Evolutionary conservation across 257 asterid genomes (phyloP).

Genomic region (Forsythia suspensa): DNA sequence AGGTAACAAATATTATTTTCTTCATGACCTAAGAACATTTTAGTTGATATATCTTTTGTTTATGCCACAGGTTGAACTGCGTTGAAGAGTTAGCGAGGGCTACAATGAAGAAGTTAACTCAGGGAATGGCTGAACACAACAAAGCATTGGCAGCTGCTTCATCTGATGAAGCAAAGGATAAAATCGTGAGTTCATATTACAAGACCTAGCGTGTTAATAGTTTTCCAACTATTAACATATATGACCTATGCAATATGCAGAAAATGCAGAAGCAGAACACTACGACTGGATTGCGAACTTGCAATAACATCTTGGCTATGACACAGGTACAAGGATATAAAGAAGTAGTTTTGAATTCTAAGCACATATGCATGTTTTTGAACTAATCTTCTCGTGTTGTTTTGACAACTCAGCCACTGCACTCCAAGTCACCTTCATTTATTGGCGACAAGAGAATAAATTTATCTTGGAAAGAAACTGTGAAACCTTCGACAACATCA

Average conservation of each 20-base stretch:
- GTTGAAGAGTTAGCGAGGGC: slow-evolving; percentile 81
- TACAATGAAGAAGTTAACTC: slow-evolving; percentile 70
- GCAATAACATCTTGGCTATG: slow-evolving; percentile 90
- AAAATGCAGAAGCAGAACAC: slow-evolving; percentile 72
- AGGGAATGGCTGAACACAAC: slow-evolving; percentile 70
- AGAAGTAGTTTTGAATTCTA: neutral
- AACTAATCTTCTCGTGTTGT: slow-evolving; percentile 18
- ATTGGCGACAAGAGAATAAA: slow-evolving; percentile 70
- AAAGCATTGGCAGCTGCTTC: slow-evolving; percentile 64
- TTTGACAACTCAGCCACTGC: slow-evolving; percentile 62
- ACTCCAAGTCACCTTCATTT: slow-evolving; percentile 77
- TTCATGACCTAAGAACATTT: neutral
- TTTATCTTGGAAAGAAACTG: slow-evolving; percentile 86
- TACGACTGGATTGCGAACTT: slow-evolving; percentile 70
- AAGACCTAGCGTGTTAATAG: neutral
- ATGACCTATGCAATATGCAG: slow-evolving; percentile 45
- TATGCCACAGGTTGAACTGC: slow-evolving; percentile 57
- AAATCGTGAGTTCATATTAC: slow-evolving; percentile 57
- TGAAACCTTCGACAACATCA: slow-evolving; percentile 49
- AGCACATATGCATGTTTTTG: slow-evolving; percentile 7
- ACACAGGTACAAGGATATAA: slow-evolving; percentile 50
- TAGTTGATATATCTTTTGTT: slow-evolving; percentile 3
- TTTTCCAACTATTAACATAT: slow-evolving; percentile 4
- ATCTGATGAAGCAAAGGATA: slow-evolving; percentile 80
- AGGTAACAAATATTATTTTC: neutral